These are phyloP conservation scores for Phylloboletellus chloephorus DNA, from an alignment of 1,284 basidiomycete species.

Conservation along the genomic window DNA sequence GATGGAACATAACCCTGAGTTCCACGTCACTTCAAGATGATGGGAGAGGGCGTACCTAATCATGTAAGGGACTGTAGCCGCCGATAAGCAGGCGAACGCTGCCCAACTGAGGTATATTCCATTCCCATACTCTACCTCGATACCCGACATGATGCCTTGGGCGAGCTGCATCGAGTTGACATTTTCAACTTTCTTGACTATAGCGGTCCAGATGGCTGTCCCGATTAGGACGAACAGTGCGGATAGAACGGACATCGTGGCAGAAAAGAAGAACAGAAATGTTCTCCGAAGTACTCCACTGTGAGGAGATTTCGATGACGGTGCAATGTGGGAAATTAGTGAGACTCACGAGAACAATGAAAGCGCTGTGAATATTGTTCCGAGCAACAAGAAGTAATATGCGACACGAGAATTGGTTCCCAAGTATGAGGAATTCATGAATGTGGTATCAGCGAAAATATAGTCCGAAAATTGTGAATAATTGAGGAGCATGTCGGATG, in stretches of 20 bases:
- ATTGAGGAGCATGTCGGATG: constrained; percentile 59
- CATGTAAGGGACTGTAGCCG: constrained; percentile 67
- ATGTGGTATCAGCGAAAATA: constrained; percentile 50
- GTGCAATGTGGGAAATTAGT: constrained; percentile 2
- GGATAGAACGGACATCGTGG: constrained; percentile 55
- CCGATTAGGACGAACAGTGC: constrained; percentile 62
- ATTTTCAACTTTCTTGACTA: constrained; percentile 57
- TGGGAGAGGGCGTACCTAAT: constrained; percentile 45
- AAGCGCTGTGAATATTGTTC: constrained; percentile 59
- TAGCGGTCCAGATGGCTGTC: constrained; percentile 69
- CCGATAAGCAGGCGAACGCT: constrained; percentile 57
- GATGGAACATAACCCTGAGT: constrained; percentile 9
- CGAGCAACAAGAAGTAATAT: constrained; percentile 70
- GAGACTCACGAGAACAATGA: constrained; percentile 53
- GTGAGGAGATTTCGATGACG: constrained; percentile 9
- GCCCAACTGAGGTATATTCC: constrained; percentile 67
- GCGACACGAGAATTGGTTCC: constrained; percentile 61
- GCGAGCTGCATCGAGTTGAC: constrained; percentile 52
- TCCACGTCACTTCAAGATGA: constrained; percentile 1
- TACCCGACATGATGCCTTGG: constrained; percentile 47
- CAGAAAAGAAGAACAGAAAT: constrained; percentile 62
- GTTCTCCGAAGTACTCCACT: constrained; percentile 67
- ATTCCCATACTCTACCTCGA: constrained; percentile 54
- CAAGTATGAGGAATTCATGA: constrained; percentile 57
- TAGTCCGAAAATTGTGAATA: constrained; percentile 53